Percentiles rank a stretch among this genome's conserved stretches.
These are phyloP conservation scores for Craterostigma plantagineum DNA, from an alignment of 257 asterid species.

Conservation along the genomic window DNA sequence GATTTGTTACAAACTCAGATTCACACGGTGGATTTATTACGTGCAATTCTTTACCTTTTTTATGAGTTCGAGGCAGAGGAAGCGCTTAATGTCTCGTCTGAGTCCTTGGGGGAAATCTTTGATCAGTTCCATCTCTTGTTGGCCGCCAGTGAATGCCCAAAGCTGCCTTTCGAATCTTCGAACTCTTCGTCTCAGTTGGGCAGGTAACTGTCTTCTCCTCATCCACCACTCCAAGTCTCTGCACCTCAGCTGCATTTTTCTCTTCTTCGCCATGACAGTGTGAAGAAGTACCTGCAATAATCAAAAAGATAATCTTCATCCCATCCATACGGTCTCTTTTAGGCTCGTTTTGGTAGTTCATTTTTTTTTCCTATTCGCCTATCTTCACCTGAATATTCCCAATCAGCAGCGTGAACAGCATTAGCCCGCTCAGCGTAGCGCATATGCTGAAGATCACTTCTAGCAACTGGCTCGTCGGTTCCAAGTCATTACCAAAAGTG, in stretches of 20 bases:
- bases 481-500: constrained; percentile 83
- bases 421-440: constrained; percentile 67
- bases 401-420: constrained; percentile 77
- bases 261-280: constrained; percentile 56
- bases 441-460: constrained; percentile 76
- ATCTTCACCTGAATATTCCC: constrained; percentile 81
- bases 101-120: too few relatives aligned
- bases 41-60: too few relatives aligned
- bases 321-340: neutral
- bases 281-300: neutral
- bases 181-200: constrained; percentile 30
- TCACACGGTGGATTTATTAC: too few relatives aligned
- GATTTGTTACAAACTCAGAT: too few relatives aligned
- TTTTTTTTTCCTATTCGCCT: too few relatives aligned
- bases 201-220: constrained; percentile 75
- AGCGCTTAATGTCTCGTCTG: too few relatives aligned
- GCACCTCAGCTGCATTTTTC: constrained; percentile 72
- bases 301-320: neutral
- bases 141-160: neutral
- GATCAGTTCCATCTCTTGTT: too few relatives aligned
- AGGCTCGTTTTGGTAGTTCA: too few relatives aligned
- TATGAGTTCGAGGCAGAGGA: constrained; percentile 2
- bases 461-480: constrained; percentile 75
- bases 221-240: constrained; percentile 99
- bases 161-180: too few relatives aligned